Percentiles rank a stretch among this genome's conserved stretches.
Conservation (phyloP, 805 yeast genomes). For the Metschnikowia lunata region DNA sequence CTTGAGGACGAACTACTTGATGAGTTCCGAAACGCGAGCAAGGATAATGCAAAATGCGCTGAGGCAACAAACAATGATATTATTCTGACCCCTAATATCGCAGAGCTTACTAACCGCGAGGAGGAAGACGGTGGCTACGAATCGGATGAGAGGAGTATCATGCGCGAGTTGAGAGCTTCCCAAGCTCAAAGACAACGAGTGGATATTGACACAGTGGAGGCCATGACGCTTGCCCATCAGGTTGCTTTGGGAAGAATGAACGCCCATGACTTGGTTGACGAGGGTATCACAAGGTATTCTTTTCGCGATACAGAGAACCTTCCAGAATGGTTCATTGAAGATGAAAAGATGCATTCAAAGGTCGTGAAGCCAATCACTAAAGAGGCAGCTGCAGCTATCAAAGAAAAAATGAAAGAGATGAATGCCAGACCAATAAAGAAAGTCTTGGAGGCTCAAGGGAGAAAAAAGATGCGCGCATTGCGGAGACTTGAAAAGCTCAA, state of each 20-base stretch:
- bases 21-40: constrained; percentile 3
- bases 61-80: constrained; percentile 19
- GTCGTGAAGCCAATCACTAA: constrained; percentile 89
- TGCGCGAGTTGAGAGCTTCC: constrained; percentile 34
- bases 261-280: constrained; percentile 82
- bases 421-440: constrained; percentile 98
- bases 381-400: constrained; percentile 53
- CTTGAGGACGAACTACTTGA: constrained; percentile 44
- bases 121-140: constrained; percentile 44
- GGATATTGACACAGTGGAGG: constrained; percentile 88
- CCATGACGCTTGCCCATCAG: constrained; percentile 97
- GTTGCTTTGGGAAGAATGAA: constrained; percentile 84
- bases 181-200: constrained; percentile 57
- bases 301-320: constrained; percentile 87
- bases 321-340: constrained; percentile 97
- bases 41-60: not conserved
- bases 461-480: constrained; percentile 91
- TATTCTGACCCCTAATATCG: constrained; percentile 44
- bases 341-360: constrained; percentile 82
- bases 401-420: constrained; percentile 48
- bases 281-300: constrained; percentile 87
- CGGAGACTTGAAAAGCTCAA: constrained; percentile 81
- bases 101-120: constrained; percentile 24
- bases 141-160: constrained; percentile 42
- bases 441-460: constrained; percentile 95